Conservation (phyloP, 371 early-diverging fungal species). For the Lichtheimia ornata region DNA sequence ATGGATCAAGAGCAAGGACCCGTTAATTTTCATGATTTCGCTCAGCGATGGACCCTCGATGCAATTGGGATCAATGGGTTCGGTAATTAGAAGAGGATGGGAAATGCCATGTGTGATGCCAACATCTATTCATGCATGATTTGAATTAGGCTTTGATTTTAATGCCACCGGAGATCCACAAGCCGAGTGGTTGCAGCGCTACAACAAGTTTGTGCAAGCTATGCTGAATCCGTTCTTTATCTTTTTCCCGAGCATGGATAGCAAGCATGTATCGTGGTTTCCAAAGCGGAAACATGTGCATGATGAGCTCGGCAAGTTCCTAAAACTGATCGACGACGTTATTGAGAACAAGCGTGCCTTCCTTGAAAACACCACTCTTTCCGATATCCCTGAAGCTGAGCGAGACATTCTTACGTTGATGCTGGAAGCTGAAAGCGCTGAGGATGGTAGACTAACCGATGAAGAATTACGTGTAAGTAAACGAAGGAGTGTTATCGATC, state of each 20-base stretch:
- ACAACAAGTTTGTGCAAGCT: constrained; percentile 20
- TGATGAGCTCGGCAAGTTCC: constrained; percentile 30
- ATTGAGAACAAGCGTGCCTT: constrained; percentile 31
- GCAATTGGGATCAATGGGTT: constrained; percentile 38
- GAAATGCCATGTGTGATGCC: not conserved
- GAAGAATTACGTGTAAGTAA: constrained; percentile 19
- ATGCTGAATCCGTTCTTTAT: constrained; percentile 18
- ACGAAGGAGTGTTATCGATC: constrained; percentile 20
- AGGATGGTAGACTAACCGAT: constrained; percentile 15
- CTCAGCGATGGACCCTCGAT: constrained; percentile 37
- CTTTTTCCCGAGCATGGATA: constrained; percentile 25
- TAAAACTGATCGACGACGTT: constrained; percentile 35
- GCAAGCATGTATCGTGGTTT: constrained; percentile 13
- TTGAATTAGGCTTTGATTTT: constrained; percentile 28
- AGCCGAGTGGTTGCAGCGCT: constrained; percentile 10
- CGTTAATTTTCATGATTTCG: constrained; percentile 17
- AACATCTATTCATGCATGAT: not conserved
- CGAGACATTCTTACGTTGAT: constrained; percentile 51
- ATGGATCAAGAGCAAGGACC: constrained; percentile 17
- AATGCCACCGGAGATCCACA: constrained; percentile 12
- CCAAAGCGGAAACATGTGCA: constrained; percentile 33
- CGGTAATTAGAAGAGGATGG: constrained; percentile 14
- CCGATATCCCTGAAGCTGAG: constrained; percentile 25
- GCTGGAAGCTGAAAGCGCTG: constrained; percentile 32
- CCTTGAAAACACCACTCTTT: not conserved